Base-by-base conservation (phyloP, 441 rosid genomes). In the Gossypium schwendimanii region DNA sequence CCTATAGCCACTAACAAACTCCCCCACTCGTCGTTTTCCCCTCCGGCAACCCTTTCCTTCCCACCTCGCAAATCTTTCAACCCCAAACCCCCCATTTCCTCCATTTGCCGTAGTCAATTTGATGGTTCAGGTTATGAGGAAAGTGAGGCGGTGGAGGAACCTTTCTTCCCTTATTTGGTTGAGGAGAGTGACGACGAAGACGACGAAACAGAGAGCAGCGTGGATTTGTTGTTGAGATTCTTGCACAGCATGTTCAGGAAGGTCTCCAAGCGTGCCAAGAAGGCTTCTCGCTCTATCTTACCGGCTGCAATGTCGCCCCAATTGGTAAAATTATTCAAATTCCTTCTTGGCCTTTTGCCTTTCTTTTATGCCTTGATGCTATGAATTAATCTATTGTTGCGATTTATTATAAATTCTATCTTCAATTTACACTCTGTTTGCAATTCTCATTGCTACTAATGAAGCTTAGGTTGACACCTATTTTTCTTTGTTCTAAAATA, bases 231-330 rank as follows among this genome's bases (percentile, higher is more conserved):
- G 65, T 66, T 88, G 21, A 92, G 87, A 72, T 89, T 57, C 61
- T 57, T 57, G 61, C 61, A 57, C 31, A 57, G 61, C 61, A 57
- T 57, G 61, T 57, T 57, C 61, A 10, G 31, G 61, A 57, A 21
- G 20, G 31, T 91, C 78, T 90, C 92, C 0, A 85, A 77, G 63
- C 89, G 90, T 17, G 92, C 92, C 77, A 92, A 87, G 81, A 92
- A 76, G 68, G 88, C 92, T 23, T 86, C 91, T 10, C 88, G 88
- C 15, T 82, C 88, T 6, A 33, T 92, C 57, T 79, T 91, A 73
- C 93, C 94, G 7, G 28, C 83, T 3, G 91, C 83, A 0, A 86
- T 92, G 63, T 87, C 90, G 31, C 88, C 93, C 33, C 85, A 86
- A 63, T 75, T 88, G 84, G 95, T 91, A 81, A 79, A 49, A 62